Evolutionary conservation across 2,329 filamentous ascomycete genomes (phyloP), one percentile per base, ranked within the genome.

Genomic region (Fusarium mexicanum): DNA sequence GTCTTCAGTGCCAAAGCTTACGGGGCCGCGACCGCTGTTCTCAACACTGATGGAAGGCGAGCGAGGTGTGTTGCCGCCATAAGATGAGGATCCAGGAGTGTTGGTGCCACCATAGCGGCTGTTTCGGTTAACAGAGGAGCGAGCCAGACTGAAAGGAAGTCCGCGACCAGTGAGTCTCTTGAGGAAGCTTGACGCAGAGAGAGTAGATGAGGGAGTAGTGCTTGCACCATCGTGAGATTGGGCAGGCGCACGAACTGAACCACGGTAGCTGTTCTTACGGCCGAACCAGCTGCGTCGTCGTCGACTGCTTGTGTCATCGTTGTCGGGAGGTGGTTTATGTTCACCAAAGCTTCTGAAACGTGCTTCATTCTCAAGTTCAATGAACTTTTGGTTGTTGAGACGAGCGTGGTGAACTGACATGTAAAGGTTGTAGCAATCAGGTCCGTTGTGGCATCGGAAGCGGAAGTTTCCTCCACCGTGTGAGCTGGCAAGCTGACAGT

Each of bases 301-400:
- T 31, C 86, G 85, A 64, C 85, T 86, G 75, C 85, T 86, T 58
- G 82, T 84, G 64, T 84, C 84, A 55, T 84, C 88, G 77, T 89
- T 80, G 76, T 87, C 86, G 76, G 87, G 80, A 68, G 85, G 78
- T 74, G 83, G 75, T 77, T 87, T 86, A 74, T 80, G 86, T 83
- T 86, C 91, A 73, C 87, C 94, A 85, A 87, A 97, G 84, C 85
- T 93, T 87, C 87, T 94, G 89, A 86, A 95, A 76, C 82, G 92
- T 80, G 86, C 93, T 73, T 92, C 90, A 72, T 91, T 88, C 76
- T 90, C 89, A 24, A 92, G 86, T 54, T 89, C 86, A 64, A 89
- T 95, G 84, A 96, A 98, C 62, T 95, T 96, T 61, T 94, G 92
- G 80, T 98, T 98, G 83, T 98, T 94, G 80, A 98, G 93, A 54